These are phyloP conservation scores for Plasmodium cynomolgi DNA, from an alignment of 169 alveolate species.

Conservation along the genomic window DNA sequence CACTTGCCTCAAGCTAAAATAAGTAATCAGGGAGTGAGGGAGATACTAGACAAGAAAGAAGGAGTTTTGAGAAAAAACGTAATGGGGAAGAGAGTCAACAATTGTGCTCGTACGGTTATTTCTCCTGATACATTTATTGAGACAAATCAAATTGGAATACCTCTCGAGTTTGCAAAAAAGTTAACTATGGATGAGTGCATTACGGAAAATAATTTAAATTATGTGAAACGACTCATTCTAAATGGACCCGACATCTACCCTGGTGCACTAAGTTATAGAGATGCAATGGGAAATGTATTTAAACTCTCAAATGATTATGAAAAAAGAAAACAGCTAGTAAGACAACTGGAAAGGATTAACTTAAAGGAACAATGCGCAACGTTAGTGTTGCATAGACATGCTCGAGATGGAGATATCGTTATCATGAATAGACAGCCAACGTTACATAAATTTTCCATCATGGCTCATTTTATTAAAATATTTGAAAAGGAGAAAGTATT, in stretches of 20 bases:
- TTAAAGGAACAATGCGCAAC: constrained; percentile 77
- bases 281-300: constrained; percentile 82
- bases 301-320: constrained; percentile 79
- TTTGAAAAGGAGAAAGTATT: constrained; percentile 95
- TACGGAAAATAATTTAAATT: constrained; percentile 90
- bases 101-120: constrained; percentile 98
- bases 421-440: constrained; percentile 98
- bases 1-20: constrained; percentile 46
- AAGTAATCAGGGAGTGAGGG: constrained; percentile 94
- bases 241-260: constrained; percentile 97
- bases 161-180: constrained; percentile 94
- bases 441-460: constrained; percentile 97
- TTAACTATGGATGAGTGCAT: constrained; percentile 96
- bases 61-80: constrained; percentile 98
- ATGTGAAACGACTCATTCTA: constrained; percentile 89
- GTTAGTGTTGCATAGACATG: constrained; percentile 94
- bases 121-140: constrained; percentile 98
- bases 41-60: constrained; percentile 95
- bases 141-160: constrained; percentile 97
- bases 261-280: constrained; percentile 94
- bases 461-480: constrained; percentile 93
- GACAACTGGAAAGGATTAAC: constrained; percentile 60
- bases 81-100: constrained; percentile 99
- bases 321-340: constrained; percentile 89
- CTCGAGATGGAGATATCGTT: constrained; percentile 97